Base-by-base conservation (phyloP, 2,329 filamentous ascomycete genomes). In the Diaporthe caulivora region DNA sequence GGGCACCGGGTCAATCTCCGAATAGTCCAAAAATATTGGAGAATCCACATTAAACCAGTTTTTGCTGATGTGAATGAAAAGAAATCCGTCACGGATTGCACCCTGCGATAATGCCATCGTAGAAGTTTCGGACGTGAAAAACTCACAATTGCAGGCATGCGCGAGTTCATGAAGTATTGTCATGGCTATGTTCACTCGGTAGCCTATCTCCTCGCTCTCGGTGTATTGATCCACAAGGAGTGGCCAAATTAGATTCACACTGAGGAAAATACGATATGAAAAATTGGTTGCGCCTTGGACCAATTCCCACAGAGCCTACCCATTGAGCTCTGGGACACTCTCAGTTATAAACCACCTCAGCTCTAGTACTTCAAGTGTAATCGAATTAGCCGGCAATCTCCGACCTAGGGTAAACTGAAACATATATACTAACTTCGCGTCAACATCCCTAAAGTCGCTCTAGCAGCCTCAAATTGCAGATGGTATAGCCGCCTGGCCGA, bases 91-190 rank as follows among this genome's bases (percentile, higher is more conserved):
- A 34, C 34, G 9, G 9, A 9, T 9, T 34, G 34, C 34, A 11
- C 10, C 4, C 21, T 15, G 34, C 7, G 37, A 8, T n/a, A 2
- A 11, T 15, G 24, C 2, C 37, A 7, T 60, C 7, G 24, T 3
- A 18, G 26, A n/a, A 18, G 55, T 34, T 15, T 24, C 15, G 4
- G 8, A 26, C 6, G 34, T 24, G 21, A 9, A n/a, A 11, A 18
- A 60, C 57, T 60, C 37, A 60, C 57, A 60, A 42, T 60, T 60
- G 18, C 57, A 60, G 24, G 57, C 57, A 42, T 60, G 55, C 55
- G 55, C 55, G 21, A 60, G 57, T 60, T 42, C 57, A 37, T 60
- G 57, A 17, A 60, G 34, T 0, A 60, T 42, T 7, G 40, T 24
- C 24, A n/a, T 42, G 3, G 57, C 57, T 60, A 60, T 42, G 13